These are phyloP conservation scores for Candida patagonica DNA, from an alignment of 805 yeast genomes.

Conservation along the genomic window DNA sequence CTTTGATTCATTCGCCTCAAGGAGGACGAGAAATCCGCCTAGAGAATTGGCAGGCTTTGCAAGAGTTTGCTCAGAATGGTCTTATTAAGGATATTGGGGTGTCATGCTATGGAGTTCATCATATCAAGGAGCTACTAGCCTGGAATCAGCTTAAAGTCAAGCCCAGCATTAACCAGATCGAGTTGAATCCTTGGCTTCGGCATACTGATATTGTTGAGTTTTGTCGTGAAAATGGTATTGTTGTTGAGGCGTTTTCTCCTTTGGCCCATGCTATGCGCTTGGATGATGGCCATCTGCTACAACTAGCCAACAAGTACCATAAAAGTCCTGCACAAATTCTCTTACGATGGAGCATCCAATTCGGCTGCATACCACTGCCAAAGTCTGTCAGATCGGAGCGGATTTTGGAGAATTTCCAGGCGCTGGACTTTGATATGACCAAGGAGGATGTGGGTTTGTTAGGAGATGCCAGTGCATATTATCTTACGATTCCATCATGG, in stretches of 20 bases:
- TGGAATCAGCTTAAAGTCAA: conserved; percentile 39
- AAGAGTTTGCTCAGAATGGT: conserved; percentile 44
- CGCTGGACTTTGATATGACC: conserved; percentile 38
- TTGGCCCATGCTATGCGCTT: conserved; percentile 56
- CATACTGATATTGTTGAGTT: conserved; percentile 52
- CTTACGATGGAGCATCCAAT: conserved; percentile 40
- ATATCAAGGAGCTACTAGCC: conserved; percentile 42
- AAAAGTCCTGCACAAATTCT: conserved; percentile 50
- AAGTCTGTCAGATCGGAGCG: conserved; percentile 56
- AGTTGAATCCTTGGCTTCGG: conserved; percentile 78
- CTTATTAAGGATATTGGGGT: conserved; percentile 49
- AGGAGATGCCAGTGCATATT: conserved; percentile 25
- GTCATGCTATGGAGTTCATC: conserved; percentile 50
- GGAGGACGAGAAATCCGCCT: conserved; percentile 14
- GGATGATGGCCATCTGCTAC: conserved; percentile 41
- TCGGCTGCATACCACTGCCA: conserved; percentile 57
- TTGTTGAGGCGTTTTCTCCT: conserved; percentile 74
- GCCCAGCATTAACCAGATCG: conserved; percentile 77
- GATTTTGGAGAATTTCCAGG: conserved; percentile 44
- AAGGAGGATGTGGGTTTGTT: conserved; percentile 21
- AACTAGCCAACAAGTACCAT: conserved; percentile 45
- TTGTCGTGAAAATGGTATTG: conserved; percentile 45
- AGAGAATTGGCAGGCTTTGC: conserved; percentile 29
- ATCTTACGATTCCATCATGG: conserved; percentile 26
- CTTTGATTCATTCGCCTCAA: conserved; percentile 51